Evolutionary conservation across 1,284 basidiomycete genomes (phyloP), one percentile per base, ranked within the genome.

Genomic region (Mycosarcoma mackinlayi): DNA sequence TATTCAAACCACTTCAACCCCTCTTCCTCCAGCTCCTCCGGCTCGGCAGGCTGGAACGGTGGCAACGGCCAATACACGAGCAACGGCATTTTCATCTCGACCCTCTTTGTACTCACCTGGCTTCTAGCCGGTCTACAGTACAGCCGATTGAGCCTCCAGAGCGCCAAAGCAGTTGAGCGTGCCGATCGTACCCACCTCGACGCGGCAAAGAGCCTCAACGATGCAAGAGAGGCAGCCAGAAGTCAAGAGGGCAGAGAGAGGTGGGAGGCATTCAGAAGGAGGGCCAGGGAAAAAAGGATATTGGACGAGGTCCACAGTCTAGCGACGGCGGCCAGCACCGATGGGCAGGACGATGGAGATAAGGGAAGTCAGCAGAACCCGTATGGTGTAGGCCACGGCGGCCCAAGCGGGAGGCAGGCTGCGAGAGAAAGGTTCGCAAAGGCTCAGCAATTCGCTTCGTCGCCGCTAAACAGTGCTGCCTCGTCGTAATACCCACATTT

Each of bases 31-130:
- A 3, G 19, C 28, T 19, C 10, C 18, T 19, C 31, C 19, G 10
- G 3, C 18, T 42, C 19, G 0, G 47, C 48, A 5, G 67, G 67
- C 1, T 64, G 67, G 67, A 53, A 61, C n/a, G 67, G 63, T 3
- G 63, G 61, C 1, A 64, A 61, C 45, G 61, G 62, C 3, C 41
- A 50, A n/a, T 66, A 64, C 31, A 53, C 53, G 3, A 31, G 46
- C 16, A 74, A 74, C 39, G 72, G 62, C 10, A 31, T 57, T 13
- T 70, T 74, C 18, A 58, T 74, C 60, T 40, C 38, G 21, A 27
- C 66, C 6, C 34, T 74, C 1, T 64, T 74, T 33, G 16, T 74
- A 3, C 16, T 70, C 24, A 74, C 67, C n/a, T 74, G 72, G 72
- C 1, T 69, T 16, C 45, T 74, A 3, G 72, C 67, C 3, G 67